Conservation (phyloP, 2,329 filamentous ascomycete genomes). For the Stylonectria norvegica region DNA sequence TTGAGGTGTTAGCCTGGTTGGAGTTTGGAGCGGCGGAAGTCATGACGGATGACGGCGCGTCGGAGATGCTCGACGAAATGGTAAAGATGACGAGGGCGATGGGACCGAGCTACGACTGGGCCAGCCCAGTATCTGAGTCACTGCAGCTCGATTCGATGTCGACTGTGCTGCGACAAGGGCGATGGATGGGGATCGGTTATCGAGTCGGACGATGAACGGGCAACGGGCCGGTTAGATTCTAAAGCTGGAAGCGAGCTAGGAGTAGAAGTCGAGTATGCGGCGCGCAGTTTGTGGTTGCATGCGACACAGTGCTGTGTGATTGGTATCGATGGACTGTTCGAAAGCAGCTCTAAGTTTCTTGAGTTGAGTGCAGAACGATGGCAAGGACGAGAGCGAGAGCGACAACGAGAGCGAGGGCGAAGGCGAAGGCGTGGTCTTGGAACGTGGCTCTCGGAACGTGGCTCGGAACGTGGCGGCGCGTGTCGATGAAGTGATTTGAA, state of each 20-base stretch:
- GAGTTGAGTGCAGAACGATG: too few species aligned
- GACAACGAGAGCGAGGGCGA: too few species aligned
- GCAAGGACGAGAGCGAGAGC: too few species aligned
- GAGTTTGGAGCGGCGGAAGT: constrained; percentile 35
- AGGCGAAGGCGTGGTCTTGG: too few species aligned
- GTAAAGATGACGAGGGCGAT: constrained; percentile 9
- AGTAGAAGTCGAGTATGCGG: constrained; percentile 7
- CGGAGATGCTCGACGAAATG: constrained; percentile 7
- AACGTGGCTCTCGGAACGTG: too few species aligned
- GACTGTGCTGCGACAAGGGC: constrained; percentile 11
- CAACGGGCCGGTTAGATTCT: constrained; percentile 12
- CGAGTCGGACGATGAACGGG: constrained; percentile 5
- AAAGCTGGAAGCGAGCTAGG: constrained; percentile 16
- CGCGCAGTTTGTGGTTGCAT: constrained; percentile 1
- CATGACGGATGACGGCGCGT: constrained; percentile 29
- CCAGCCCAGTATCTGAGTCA: constrained; percentile 28
- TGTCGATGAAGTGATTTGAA: too few species aligned
- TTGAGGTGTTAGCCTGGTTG: constrained; percentile 31
- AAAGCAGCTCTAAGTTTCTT: too few species aligned
- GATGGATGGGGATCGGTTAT: constrained; percentile 8
- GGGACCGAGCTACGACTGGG: constrained; percentile 24
- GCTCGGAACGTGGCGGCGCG: too few species aligned
- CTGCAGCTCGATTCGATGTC: constrained; percentile 23
- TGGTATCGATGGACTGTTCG: constrained; percentile 25
- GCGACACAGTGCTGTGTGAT: constrained; percentile 27